A percentile compares a stretch with the other conserved stretches of the same genome.
Conservation (phyloP, 176 grass and related monocot species). For the Chloris gayana region DNA sequence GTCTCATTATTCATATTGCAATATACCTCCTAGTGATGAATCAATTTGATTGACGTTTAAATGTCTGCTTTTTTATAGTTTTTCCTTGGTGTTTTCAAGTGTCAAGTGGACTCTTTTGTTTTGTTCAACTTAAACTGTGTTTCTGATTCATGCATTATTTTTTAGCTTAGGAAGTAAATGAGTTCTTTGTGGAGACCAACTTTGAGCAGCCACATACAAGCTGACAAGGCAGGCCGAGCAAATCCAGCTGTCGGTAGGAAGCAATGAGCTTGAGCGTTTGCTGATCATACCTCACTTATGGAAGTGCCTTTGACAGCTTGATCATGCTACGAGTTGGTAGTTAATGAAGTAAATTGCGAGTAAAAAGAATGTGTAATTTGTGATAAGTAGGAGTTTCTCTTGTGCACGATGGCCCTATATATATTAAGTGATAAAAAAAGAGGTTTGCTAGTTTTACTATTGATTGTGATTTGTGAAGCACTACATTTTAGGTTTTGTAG, state of each 20-base stretch:
- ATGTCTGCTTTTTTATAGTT: not conserved
- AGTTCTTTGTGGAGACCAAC: conserved; percentile 38
- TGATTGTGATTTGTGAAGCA: too few relatives aligned
- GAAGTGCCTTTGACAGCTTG: conserved; percentile 3
- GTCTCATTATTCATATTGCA: not conserved
- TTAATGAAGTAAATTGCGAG: not conserved
- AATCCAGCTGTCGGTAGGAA: conserved; percentile 1
- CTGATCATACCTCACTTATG: not conserved
- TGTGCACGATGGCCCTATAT: too few relatives aligned
- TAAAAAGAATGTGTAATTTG: not conserved
- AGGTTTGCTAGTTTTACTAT: too few relatives aligned
- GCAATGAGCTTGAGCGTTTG: conserved; percentile 18
- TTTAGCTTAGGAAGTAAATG: conserved; percentile 54
- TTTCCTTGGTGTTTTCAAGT: not conserved
- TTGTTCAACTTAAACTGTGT: too few relatives aligned
- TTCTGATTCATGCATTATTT: conserved; percentile 24
- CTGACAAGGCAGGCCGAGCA: not conserved
- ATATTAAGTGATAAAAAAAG: too few relatives aligned
- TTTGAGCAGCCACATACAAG: conserved; percentile 20
- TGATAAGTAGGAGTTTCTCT: too few relatives aligned
- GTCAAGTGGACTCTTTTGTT: not conserved
- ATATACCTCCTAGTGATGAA: not conserved
- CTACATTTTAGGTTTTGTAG: too few relatives aligned
- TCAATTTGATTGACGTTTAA: not conserved
- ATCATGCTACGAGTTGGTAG: too few relatives aligned